Evolutionary conservation across 768 basidiomycete genomes (phyloP).

Genomic region (Pleurotus eryngii): DNA sequence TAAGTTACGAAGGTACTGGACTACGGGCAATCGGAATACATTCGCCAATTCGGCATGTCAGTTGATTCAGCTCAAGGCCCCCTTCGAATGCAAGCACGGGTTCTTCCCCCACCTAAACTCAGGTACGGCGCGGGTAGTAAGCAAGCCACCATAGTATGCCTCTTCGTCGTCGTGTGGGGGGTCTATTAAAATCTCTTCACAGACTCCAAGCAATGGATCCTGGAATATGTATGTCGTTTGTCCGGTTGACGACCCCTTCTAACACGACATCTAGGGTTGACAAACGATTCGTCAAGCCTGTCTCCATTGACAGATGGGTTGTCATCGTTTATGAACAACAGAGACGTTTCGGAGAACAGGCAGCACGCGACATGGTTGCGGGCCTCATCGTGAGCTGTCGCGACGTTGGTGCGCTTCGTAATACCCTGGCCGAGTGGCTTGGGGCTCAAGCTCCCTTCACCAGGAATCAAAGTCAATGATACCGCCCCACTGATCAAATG

Average conservation of each 20-base stretch:
- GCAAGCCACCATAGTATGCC: conserved; percentile 55
- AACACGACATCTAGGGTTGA: conserved; percentile 49
- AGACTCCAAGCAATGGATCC: conserved; percentile 63
- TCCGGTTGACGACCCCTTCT: neutral
- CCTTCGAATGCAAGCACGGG: conserved; percentile 55
- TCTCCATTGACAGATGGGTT: conserved; percentile 53
- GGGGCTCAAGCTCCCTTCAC: neutral
- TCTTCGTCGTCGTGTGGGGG: neutral
- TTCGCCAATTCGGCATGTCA: conserved; percentile 68
- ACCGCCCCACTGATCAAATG: conserved; percentile 44
- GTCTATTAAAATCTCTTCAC: conserved; percentile 9
- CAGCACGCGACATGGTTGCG: conserved; percentile 50
- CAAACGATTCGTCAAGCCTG: conserved; percentile 63
- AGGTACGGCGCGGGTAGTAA: conserved; percentile 60
- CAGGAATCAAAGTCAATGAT: conserved; percentile 59
- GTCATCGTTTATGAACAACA: conserved; percentile 66
- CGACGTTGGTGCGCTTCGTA: conserved; percentile 54
- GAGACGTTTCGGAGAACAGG: conserved; percentile 47
- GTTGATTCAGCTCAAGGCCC: conserved; percentile 51
- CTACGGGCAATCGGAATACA: conserved; percentile 74
- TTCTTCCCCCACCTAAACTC: conserved; percentile 61
- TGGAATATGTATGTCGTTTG: conserved; percentile 68
- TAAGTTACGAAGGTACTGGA: conserved; percentile 43
- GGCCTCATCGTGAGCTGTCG: conserved; percentile 47
- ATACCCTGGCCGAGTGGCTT: neutral